Conservation (phyloP, 2,329 filamentous ascomycete species). For the Colletotrichum lindemuthianum region DNA sequence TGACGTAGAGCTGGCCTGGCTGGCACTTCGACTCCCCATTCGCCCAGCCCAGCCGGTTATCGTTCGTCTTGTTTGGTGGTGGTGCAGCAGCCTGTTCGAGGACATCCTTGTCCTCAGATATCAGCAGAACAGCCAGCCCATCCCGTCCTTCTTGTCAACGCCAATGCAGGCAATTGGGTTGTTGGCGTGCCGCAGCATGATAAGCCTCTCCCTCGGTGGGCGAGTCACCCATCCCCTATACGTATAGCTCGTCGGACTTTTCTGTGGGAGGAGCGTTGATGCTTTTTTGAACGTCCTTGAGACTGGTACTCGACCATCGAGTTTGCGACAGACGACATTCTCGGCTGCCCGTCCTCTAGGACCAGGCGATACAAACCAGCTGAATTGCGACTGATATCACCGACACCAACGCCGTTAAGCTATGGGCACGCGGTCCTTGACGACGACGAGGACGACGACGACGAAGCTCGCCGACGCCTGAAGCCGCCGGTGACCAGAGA, state of each 20-base stretch:
- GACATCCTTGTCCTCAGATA: constrained; percentile 34
- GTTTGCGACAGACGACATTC: no score
- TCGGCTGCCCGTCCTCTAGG: no score
- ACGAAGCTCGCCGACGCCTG: neutral
- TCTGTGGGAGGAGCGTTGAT: constrained; percentile 6
- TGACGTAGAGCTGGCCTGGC: no score
- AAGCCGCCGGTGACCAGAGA: no score
- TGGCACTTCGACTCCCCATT: constrained; percentile 15
- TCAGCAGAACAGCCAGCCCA: constrained; percentile 17
- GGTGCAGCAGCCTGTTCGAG: neutral
- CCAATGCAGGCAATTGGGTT: constrained; percentile 27
- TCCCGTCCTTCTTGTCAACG: constrained; percentile 25
- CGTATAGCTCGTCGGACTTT: constrained; percentile 2
- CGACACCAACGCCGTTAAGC: neutral
- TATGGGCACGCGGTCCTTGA: constrained; percentile 25
- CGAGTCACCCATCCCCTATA: constrained; percentile 29
- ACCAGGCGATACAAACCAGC: no score
- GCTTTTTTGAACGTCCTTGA: no score
- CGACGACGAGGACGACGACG: neutral
- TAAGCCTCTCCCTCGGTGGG: constrained; percentile 29
- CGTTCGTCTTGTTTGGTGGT: constrained; percentile 22
- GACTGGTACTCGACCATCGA: no score
- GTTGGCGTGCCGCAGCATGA: constrained; percentile 26
- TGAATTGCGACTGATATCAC: neutral
- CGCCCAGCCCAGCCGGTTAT: constrained; percentile 13